phyloP scores from a whole-genome alignment of 352 stramenopile species.

The Phytophthora capsici region DNA sequence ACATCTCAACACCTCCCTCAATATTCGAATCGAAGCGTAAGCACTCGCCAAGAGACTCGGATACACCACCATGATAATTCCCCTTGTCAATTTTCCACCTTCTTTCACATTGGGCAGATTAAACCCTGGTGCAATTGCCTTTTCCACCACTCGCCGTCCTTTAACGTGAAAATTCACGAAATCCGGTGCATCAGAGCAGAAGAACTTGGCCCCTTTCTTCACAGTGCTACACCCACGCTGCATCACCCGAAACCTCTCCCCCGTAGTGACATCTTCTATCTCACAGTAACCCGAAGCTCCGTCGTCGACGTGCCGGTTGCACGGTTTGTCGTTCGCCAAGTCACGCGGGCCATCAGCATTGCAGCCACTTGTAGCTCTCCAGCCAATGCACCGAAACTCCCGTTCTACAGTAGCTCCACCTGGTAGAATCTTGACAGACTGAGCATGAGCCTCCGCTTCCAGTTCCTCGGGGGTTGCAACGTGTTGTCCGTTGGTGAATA shows the following conservation, averaged over 20 bases:
- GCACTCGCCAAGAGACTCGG: slow-evolving; percentile 48
- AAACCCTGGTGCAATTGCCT: slow-evolving; percentile 13
- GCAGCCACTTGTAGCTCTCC: slow-evolving; percentile 26
- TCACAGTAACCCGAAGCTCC: slow-evolving; percentile 26
- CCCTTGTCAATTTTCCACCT: slow-evolving; percentile 9
- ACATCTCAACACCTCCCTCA: slow-evolving; percentile 47
- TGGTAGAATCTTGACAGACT: slow-evolving; percentile 17
- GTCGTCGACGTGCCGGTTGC: slow-evolving; percentile 24
- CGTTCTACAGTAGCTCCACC: slow-evolving; percentile 18
- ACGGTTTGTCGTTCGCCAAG: slow-evolving; percentile 27
- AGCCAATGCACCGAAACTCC: slow-evolving; percentile 30
- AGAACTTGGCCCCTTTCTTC: slow-evolving; percentile 43
- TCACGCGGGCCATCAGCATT: slow-evolving; percentile 20
- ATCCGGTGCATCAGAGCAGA: slow-evolving; percentile 50
- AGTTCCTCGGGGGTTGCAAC: slow-evolving; percentile 21
- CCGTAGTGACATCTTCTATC: slow-evolving; percentile 34
- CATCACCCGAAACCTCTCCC: slow-evolving; percentile 45
- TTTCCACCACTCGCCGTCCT: slow-evolving; percentile 25
- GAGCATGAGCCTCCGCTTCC: slow-evolving; percentile 16
- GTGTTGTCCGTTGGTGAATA: slow-evolving; percentile 21
- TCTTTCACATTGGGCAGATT: slow-evolving; percentile 22
- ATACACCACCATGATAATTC: slow-evolving; percentile 61
- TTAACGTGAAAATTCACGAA: slow-evolving; percentile 46
- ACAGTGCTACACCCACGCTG: slow-evolving; percentile 36
- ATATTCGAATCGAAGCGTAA: slow-evolving; percentile 43